Evolutionary conservation across 1,284 basidiomycete species (phyloP).

Genomic region (Taiwanofungus camphoratus): DNA sequence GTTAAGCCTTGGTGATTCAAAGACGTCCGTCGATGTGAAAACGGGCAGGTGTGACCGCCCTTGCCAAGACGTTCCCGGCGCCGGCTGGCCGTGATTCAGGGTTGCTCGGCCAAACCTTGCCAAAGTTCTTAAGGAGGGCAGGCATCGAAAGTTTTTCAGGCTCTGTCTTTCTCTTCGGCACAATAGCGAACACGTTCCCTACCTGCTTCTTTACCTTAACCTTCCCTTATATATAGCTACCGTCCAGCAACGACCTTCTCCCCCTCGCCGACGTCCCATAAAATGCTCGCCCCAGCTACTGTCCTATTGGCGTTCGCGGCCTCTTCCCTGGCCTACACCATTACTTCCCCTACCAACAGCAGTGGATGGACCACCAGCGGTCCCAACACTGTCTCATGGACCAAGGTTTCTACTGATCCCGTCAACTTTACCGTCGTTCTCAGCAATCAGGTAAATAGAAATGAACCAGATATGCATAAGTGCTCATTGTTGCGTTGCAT

Average conservation of each 20-base stretch:
- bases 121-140: no score
- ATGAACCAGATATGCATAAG: no score
- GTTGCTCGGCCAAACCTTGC: no score
- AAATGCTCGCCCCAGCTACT: constrained; percentile 43
- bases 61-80: no score
- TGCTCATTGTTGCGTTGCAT: no score
- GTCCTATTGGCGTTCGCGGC: constrained; percentile 47
- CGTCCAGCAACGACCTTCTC: no score
- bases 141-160: no score
- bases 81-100: constrained; percentile 2
- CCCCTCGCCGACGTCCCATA: constrained; percentile 7
- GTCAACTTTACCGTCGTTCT: constrained; percentile 65
- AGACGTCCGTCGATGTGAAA: no score
- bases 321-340: constrained; percentile 53
- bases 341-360: constrained; percentile 45
- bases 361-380: constrained; percentile 56
- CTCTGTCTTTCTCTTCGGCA: neutral
- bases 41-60: neutral
- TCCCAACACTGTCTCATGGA: constrained; percentile 57
- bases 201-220: neutral
- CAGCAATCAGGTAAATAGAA: constrained; percentile 50
- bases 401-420: constrained; percentile 58
- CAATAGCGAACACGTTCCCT: neutral
- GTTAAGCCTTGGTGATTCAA: no score
- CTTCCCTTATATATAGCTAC: no score